Conservation (phyloP, 768 basidiomycete species). For the Suillus brevipes region DNA sequence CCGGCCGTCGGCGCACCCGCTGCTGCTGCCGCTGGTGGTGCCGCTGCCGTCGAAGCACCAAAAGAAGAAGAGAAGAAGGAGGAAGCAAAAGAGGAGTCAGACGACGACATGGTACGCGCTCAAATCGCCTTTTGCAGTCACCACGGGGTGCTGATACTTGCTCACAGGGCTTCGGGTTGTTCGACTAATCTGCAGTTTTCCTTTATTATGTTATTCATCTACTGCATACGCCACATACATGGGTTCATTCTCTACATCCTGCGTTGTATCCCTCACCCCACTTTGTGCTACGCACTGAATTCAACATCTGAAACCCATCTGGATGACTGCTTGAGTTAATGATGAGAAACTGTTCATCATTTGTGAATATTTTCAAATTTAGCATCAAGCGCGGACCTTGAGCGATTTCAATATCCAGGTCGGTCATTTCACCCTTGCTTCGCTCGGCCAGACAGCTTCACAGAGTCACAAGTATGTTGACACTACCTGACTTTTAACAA, state of each 20-base stretch:
- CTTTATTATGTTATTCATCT: conserved; percentile 27
- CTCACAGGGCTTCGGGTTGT: conserved; percentile 88
- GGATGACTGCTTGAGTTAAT: not conserved
- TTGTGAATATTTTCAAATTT: too few relatives aligned
- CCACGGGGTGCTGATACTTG: not conserved
- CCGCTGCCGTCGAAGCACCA: conserved; percentile 61
- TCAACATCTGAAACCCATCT: not conserved
- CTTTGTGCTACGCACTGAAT: conserved; percentile 1
- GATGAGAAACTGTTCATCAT: not conserved
- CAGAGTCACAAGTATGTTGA: too few relatives aligned
- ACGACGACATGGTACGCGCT: conserved; percentile 81
- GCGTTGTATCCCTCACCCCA: not conserved
- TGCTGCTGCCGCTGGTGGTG: conserved; percentile 54
- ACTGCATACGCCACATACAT: not conserved
- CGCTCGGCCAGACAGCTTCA: too few relatives aligned
- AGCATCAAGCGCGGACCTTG: too few relatives aligned
- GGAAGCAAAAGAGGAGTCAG: conserved; percentile 85
- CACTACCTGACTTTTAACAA: not conserved
- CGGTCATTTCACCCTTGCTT: too few relatives aligned
- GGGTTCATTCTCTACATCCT: conserved; percentile 1
- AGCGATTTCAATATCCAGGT: too few relatives aligned
- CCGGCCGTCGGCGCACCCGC: conserved; percentile 63
- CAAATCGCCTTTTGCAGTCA: not conserved
- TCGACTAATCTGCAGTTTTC: conserved; percentile 63
- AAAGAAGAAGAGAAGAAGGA: conserved; percentile 77